Base-by-base conservation (phyloP, 192 early-diverging fungal genomes). In the Mortierella alpina region DNA sequence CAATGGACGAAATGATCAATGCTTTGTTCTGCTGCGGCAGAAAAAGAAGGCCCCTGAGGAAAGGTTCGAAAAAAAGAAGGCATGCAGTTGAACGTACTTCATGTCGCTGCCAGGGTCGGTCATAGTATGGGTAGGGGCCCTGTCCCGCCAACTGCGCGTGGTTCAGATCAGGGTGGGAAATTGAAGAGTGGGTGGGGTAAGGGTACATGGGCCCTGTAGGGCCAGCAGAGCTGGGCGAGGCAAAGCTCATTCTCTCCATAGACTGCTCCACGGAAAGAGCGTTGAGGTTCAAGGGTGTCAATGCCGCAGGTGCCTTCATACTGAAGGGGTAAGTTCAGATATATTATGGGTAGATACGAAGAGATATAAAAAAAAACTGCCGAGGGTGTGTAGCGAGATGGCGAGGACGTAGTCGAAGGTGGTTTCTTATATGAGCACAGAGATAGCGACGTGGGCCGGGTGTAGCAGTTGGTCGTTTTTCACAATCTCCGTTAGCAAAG, bases 191-290 rank as follows among this genome's bases (percentile, higher is more conserved):
- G 11, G 59, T 40, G 41, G 62, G 58, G 23, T 61, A 59, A 2
- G 72, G 60, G 31, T 17, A 40, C 12, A 15, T 54, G 1, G 47
- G 15, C 17, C 31, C 63, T 42, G 63, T 45, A 2, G 73, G 15
- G 1, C 58, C 57, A 0, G 66, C 60, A 14, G 59, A 67, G 23
- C 31, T 46, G n/a, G 73, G 73, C 0, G 73, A 68, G 2, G 65
- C 55, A 18, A 75, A 67, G 15, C 66, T 67, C 64, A 75, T 66
- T 7, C 66, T 44, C 52, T 75, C 59, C 73, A 75, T 68, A 7
- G 73, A 75, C 51, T 55, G 49, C 58, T 68, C 73, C 59, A 75
- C 50, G 20, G 56, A 50, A 7, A 66, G 56, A 42, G 47, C 40
- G 23, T 56, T 53, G 15, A 63, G 58, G 56, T 59, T 74, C 72